Evolutionary conservation across 139 green algal genomes (phyloP).

Genomic region (Chlamydomonas schloesseri): DNA sequence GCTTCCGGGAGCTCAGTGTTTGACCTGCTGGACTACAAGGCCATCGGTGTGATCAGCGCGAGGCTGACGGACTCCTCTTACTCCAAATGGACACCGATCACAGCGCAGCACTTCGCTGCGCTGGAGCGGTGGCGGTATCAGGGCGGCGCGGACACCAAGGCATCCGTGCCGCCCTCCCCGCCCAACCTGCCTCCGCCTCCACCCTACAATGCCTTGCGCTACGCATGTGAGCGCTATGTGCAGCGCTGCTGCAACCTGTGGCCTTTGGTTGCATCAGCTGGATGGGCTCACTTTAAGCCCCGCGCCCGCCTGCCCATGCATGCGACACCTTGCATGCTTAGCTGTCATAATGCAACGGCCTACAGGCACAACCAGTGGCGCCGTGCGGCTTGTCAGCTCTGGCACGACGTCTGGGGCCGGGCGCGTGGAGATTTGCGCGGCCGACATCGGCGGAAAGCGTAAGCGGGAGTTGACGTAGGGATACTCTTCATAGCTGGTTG

Average conservation of each 20-base stretch:
- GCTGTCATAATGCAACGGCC: too few relatives aligned
- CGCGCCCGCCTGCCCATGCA: too few relatives aligned
- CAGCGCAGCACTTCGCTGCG: conserved; percentile 3
- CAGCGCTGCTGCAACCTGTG: too few relatives aligned
- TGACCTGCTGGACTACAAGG: not conserved
- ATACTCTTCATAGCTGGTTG: not conserved
- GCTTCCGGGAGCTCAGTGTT: not conserved
- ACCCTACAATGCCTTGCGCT: not conserved
- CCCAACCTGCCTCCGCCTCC: conserved; percentile 1
- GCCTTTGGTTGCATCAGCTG: not conserved
- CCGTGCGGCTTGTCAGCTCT: not conserved
- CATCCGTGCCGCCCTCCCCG: not conserved
- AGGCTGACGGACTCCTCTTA: not conserved
- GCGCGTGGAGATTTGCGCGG: conserved; percentile 9
- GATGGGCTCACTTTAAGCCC: not conserved
- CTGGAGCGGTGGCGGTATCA: conserved; percentile 11
- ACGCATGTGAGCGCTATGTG: conserved; percentile 16
- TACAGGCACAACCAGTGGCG: not conserved
- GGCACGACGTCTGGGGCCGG: not conserved
- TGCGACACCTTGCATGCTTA: not conserved
- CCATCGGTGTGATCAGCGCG: not conserved
- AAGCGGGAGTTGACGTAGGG: not conserved
- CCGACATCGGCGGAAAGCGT: not conserved
- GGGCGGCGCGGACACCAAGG: not conserved
- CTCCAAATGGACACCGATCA: conserved; percentile 10